Base-by-base conservation (phyloP, 169 alveolate genomes). In the Eimeria necatrix region DNA sequence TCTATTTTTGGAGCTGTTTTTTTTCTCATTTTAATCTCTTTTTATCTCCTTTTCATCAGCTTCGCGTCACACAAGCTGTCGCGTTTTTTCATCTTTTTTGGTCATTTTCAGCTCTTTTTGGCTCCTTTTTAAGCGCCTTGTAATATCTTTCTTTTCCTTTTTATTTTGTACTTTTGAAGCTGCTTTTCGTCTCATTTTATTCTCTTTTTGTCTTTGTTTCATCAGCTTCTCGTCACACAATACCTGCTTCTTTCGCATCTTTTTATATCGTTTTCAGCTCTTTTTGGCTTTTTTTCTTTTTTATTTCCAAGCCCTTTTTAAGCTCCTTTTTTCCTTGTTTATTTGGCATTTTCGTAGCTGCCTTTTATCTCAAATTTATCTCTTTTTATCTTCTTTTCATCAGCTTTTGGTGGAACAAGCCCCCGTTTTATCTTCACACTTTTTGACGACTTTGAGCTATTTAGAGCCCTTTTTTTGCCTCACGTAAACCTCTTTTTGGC, bases 111-210 rank as follows among this genome's bases (percentile, higher is more conserved):
- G 7, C 32, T 61, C 73, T 61, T 61, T 61, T 61, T 68, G 78
- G n/a, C 78, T 68, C 78, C 78, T 22, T n/a, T n/a, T 68, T 68
- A 61, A 61, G 24, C n/a, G 78, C 26, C 78, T 68, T 48, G 49
- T 68, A 18, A 18, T 61, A 4, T 61, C n/a, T 18, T 18, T 8
- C 26, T 32, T 68, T 48, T 68, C 78, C 78, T 68, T 68, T 68
- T 20, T 68, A 10, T 22, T 26, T 26, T 5, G n/a, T n/a, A n/a
- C n/a, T n/a, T n/a, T n/a, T n/a, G n/a, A n/a, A 5, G 4, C 83
- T 71, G 73, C 41, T 48, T 32, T 8, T 48, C 18, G 9, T 12
- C 6, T 7, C 22, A 7, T 41, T 32, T 26, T 32, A 20, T 32
- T 32, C 18, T 22, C 49, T 10, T 7, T 3, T 56, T 74, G 59